Evolutionary conservation across 768 basidiomycete species (phyloP).

Genomic region (Paxillus rubicundulus): DNA sequence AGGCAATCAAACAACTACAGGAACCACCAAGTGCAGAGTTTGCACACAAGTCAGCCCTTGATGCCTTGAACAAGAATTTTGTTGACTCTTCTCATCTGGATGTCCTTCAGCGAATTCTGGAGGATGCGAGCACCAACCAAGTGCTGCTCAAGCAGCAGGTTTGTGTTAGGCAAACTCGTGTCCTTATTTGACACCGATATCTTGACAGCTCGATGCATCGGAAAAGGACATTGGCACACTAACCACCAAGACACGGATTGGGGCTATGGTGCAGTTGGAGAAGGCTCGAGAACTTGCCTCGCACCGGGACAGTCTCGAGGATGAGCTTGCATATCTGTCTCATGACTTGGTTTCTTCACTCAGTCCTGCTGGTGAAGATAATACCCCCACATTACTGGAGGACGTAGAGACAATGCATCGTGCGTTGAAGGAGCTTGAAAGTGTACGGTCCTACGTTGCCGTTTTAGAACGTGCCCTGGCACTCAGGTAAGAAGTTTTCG

Average conservation of each 20-base stretch:
- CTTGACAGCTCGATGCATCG: slow-evolving; percentile 60
- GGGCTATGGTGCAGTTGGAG: slow-evolving; percentile 49
- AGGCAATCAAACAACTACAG: slow-evolving; percentile 47
- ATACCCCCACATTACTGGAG: slow-evolving; percentile 68
- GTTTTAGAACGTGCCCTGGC: slow-evolving; percentile 67
- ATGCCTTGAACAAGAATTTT: slow-evolving; percentile 46
- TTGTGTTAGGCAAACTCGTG: slow-evolving; percentile 29
- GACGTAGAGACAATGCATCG: slow-evolving; percentile 79
- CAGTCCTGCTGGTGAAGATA: slow-evolving; percentile 40
- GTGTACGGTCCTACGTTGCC: slow-evolving; percentile 72
- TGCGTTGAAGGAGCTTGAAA: slow-evolving; percentile 72
- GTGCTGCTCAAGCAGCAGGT: slow-evolving; percentile 46
- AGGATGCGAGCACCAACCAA: slow-evolving; percentile 39
- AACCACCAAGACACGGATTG: slow-evolving; percentile 46
- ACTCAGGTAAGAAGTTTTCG: slow-evolving; percentile 58
- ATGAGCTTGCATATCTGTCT: slow-evolving; percentile 70
- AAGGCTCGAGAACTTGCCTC: slow-evolving; percentile 73
- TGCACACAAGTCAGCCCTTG: slow-evolving; percentile 34
- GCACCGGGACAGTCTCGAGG: slow-evolving; percentile 72
- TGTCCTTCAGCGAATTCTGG: slow-evolving; percentile 43
- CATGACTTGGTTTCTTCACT: slow-evolving; percentile 60
- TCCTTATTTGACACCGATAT: slow-evolving; percentile 12
- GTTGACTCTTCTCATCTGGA: slow-evolving; percentile 50
- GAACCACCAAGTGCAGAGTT: slow-evolving; percentile 46
- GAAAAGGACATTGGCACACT: slow-evolving; percentile 44